Evolutionary conservation across 192 early-diverging fungal species (phyloP).

Genomic region (Dispira simplex): DNA sequence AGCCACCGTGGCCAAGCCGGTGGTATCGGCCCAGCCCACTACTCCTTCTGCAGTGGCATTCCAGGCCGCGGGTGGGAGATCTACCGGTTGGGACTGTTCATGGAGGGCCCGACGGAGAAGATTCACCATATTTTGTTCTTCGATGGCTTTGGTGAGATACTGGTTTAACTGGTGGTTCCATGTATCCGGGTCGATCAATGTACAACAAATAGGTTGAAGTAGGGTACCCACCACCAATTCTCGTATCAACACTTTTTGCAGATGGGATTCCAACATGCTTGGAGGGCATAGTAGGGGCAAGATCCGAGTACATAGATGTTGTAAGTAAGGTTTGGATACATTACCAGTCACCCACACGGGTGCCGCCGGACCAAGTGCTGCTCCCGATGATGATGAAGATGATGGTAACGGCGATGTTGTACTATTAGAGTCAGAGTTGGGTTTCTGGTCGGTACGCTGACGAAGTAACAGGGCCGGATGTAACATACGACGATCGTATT

Average conservation of each 20-base stretch:
- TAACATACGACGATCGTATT: conserved; percentile 36
- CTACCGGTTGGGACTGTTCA: conserved; percentile 29
- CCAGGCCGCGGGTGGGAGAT: conserved; percentile 1
- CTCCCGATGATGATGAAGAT: too few relatives aligned
- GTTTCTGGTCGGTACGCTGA: conserved; percentile 6
- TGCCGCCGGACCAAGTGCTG: neutral
- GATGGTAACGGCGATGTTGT: too few relatives aligned
- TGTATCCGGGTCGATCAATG: conserved; percentile 70
- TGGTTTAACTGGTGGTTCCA: conserved; percentile 68
- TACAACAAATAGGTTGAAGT: conserved; percentile 46
- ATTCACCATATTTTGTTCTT: conserved; percentile 48
- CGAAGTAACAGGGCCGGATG: conserved; percentile 30
- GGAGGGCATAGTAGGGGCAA: conserved; percentile 46
- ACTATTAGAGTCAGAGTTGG: too few relatives aligned
- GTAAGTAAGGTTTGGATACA: conserved; percentile 42
- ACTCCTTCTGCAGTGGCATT: neutral
- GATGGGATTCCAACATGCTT: conserved; percentile 34
- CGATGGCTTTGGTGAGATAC: conserved; percentile 28
- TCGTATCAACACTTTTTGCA: conserved; percentile 45
- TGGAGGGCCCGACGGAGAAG: conserved; percentile 51
- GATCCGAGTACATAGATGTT: conserved; percentile 38
- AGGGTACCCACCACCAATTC: conserved; percentile 60
- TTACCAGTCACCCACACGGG: conserved; percentile 23
- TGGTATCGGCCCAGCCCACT: neutral
- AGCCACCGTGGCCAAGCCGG: conserved; percentile 1